Evolutionary conservation across 345 rosid species (phyloP).

Genomic region (Geranium brycei): DNA sequence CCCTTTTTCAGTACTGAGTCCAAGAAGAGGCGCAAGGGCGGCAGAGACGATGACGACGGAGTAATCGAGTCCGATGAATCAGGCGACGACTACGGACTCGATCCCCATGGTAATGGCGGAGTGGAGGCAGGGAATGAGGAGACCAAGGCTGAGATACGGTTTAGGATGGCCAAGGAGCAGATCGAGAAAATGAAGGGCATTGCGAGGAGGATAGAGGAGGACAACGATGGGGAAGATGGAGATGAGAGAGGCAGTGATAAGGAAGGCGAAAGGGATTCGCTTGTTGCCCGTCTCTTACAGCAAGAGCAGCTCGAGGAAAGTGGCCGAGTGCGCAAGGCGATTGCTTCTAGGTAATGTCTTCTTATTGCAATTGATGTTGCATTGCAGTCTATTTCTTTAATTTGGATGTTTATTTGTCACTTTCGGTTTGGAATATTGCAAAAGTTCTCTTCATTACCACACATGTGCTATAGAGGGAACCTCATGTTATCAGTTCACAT

Average conservation of each 20-base stretch:
- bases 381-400: background rate
- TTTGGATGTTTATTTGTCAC: background rate
- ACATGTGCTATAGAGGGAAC: background rate
- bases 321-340: constrained; percentile 55
- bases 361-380: too few relatives aligned
- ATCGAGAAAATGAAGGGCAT: constrained; percentile 33
- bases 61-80: background rate
- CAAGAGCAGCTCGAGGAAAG: constrained; percentile 83
- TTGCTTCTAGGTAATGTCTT: constrained; percentile 63
- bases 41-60: constrained; percentile 3
- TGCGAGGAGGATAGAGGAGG: constrained; percentile 28
- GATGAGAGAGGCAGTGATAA: constrained; percentile 30
- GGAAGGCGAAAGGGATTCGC: constrained; percentile 50
- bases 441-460: constrained; percentile 3
- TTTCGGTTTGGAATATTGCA: background rate
- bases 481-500: constrained; percentile 6
- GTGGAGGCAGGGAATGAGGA: constrained; percentile 32
- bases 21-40: constrained; percentile 12
- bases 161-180: constrained; percentile 43
- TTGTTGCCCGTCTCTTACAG: constrained; percentile 50
- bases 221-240: constrained; percentile 32
- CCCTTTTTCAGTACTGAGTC: too few relatives aligned
- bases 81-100: background rate
- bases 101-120: constrained; percentile 7
- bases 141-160: constrained; percentile 66